These are phyloP conservation scores for Setaria viridis DNA, from an alignment of 202 grass and related monocot genomes.

Conservation along the genomic window DNA sequence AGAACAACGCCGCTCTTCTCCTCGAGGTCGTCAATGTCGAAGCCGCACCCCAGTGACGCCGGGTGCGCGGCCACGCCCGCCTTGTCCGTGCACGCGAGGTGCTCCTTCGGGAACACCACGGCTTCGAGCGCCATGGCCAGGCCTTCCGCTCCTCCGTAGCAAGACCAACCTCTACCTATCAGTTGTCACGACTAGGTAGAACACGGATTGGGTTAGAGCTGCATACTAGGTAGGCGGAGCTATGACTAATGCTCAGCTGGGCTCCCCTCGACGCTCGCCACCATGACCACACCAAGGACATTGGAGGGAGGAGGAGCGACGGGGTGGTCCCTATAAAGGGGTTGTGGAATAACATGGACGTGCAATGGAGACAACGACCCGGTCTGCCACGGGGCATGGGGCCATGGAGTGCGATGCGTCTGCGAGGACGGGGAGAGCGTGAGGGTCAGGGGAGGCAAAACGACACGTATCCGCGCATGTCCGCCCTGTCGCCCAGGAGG, in stretches of 20 bases:
- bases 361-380: conserved; percentile 49
- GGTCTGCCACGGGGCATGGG: conserved; percentile 49
- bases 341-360: conserved; percentile 44
- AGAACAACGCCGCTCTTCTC: conserved; percentile 50
- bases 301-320: neutral
- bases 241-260: neutral
- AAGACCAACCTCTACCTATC: neutral
- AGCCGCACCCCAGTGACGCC: conserved; percentile 34
- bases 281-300: conserved; percentile 9
- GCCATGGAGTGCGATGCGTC: neutral
- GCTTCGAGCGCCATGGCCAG: conserved; percentile 48
- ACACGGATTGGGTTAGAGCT: neutral
- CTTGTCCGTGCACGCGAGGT: conserved; percentile 34
- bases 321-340: conserved; percentile 43
- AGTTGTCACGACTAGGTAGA: neutral
- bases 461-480: conserved; percentile 27
- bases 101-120: conserved; percentile 52
- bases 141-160: neutral
- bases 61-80: neutral
- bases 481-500: conserved; percentile 5
- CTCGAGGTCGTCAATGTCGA: conserved; percentile 50
- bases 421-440: neutral
- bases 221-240: conserved; percentile 1
- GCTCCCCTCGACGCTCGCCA: neutral
- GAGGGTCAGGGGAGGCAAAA: neutral